Evolutionary conservation across 768 basidiomycete genomes (phyloP).

Genomic region (Saitozyma sp.): DNA sequence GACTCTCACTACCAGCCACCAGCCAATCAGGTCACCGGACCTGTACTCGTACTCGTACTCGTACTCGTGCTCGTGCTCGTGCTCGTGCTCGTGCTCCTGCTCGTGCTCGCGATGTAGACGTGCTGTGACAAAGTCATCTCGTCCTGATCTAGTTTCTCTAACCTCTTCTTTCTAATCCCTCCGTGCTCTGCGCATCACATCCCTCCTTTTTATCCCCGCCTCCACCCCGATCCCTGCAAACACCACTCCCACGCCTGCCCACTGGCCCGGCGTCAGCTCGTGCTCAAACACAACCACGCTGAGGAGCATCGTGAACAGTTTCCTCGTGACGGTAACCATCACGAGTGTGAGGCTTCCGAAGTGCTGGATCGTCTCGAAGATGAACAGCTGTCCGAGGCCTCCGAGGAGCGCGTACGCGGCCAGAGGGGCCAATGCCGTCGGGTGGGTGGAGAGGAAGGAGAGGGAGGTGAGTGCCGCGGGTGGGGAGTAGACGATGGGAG

Average conservation of each 20-base stretch:
- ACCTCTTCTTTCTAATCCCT: conserved; percentile 19
- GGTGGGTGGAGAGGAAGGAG: conserved; percentile 74
- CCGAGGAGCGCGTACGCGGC: conserved; percentile 84
- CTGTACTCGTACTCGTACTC: too few relatives aligned
- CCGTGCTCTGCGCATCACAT: conserved; percentile 34
- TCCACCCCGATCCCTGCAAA: conserved; percentile 95
- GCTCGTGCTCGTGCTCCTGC: too few relatives aligned
- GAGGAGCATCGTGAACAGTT: conserved; percentile 96
- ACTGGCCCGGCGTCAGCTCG: conserved; percentile 77
- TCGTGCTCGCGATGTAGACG: too few relatives aligned
- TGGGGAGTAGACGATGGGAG: conserved; percentile 18
- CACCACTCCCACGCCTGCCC: conserved; percentile 86
- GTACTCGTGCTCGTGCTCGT: too few relatives aligned
- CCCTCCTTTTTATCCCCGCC: conserved; percentile 75
- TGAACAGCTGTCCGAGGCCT: conserved; percentile 93
- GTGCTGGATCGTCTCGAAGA: conserved; percentile 75
- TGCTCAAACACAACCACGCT: conserved; percentile 92
- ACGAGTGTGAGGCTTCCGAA: conserved; percentile 53
- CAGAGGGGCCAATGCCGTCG: conserved; percentile 69
- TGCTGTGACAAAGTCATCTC: too few relatives aligned
- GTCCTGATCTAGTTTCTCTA: not conserved
- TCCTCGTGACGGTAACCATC: conserved; percentile 92
- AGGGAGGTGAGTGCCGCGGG: conserved; percentile 58
- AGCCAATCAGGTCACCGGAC: too few relatives aligned
- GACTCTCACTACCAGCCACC: too few relatives aligned